phyloP scores from a whole-genome alignment of 495 filamentous ascomycete species.

The Tuber melanosporum region DNA sequence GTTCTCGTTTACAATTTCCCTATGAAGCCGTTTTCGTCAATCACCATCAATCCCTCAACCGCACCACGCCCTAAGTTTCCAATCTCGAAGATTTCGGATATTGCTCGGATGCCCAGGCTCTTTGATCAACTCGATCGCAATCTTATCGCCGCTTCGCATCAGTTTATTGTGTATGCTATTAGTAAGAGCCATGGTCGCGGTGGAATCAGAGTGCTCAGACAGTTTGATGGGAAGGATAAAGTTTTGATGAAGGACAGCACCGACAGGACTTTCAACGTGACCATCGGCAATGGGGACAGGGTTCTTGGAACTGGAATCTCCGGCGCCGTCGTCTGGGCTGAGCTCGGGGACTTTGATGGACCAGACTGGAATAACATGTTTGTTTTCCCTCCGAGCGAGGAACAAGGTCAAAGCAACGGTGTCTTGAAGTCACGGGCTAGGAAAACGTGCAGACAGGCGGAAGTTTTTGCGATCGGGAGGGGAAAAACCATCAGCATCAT shows the following conservation, averaged over 20 bases:
- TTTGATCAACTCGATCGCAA: conserved; percentile 96
- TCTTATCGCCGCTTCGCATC: conserved; percentile 78
- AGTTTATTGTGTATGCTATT: conserved; percentile 88
- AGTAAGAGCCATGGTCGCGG: conserved; percentile 63
- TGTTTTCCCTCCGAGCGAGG: conserved; percentile 42
- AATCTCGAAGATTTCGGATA: conserved; percentile 46
- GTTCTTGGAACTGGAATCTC: conserved; percentile 89
- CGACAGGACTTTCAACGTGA: conserved; percentile 91
- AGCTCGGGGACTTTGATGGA: conserved; percentile 67
- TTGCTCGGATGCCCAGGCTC: conserved; percentile 89
- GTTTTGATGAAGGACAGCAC: conserved; percentile 79
- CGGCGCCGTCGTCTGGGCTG: conserved; percentile 88
- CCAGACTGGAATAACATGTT: conserved; percentile 47
- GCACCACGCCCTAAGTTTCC: conserved; percentile 39
- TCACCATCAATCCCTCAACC: conserved; percentile 47
- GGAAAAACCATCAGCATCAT: conserved; percentile 93
- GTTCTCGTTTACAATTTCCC: conserved; percentile 89
- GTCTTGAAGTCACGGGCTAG: conserved; percentile 93
- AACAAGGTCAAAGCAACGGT: conserved; percentile 51
- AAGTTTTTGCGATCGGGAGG: conserved; percentile 89
- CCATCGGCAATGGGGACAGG: conserved; percentile 51
- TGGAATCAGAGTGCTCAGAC: conserved; percentile 83
- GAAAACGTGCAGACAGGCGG: conserved; percentile 75
- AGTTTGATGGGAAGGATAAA: conserved; percentile 83
- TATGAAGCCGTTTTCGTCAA: conserved; percentile 87